Evolutionary conservation across 1,284 basidiomycete genomes (phyloP), one percentile per base, ranked within the genome.

Genomic region (Leccinum subrobustum): DNA sequence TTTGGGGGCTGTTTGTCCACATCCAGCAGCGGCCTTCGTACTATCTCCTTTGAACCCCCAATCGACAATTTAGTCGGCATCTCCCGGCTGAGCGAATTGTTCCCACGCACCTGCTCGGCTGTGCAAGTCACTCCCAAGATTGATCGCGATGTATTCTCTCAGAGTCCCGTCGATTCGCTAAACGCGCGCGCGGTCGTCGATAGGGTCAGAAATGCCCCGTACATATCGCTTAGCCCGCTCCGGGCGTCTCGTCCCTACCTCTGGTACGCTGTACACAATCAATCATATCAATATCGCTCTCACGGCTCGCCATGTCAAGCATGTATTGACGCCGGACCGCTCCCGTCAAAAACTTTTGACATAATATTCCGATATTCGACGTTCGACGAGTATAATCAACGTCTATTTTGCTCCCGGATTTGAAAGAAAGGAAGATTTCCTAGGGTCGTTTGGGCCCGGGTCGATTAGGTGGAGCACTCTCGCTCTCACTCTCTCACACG

Each of bases 31-130:
- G 1, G 44, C 58, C 70, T 52, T 62, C 66, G 56, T 72, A 29
- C 29, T 29, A 69, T 68, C 69, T 60, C 44, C 67, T 66, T 29
- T 60, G 25, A 25, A 52, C 25, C 54, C 52, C 60, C 62, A 61
- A 61, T 57, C 23, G 12, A 23, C 58, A 55, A 72, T 71, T 74
- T 68, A 74, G 39, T 74, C 69, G 69, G 69, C 56, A 61, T 59
- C 0, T 47, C 9, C 69, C 69, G 69, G 33, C 42, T 44, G 47
- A 31, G 4, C 16, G 1, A 29, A n/a, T 5, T 37, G 31, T 54
- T 72, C 72, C 54, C 69, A 70, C 70, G 72, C 58, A 55, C 47
- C 44, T 20, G 20, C 11, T 47, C 59, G 68, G 69, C 69, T 69
- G 65, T 72, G 59, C 56, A 50, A 52, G 57, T 51, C 23, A 54